These are phyloP conservation scores for Lactarius hatsudake DNA, from an alignment of 768 basidiomycete species.

Conservation along the genomic window DNA sequence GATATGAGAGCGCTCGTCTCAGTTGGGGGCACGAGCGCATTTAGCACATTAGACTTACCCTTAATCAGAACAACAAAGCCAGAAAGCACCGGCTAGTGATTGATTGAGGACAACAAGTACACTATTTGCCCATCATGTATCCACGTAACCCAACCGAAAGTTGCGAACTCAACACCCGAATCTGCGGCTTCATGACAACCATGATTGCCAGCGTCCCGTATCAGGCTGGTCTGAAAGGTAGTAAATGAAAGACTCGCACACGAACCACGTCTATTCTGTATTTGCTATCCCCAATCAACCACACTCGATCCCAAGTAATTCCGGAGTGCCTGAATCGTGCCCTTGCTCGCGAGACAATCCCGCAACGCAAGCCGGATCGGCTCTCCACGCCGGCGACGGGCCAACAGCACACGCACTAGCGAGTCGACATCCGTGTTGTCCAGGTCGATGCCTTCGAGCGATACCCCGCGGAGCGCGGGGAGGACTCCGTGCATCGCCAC, in stretches of 20 bases:
- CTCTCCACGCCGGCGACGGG: slow-evolving; percentile 6
- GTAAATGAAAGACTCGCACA: background rate
- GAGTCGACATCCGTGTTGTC: background rate
- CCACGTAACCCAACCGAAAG: too few species aligned
- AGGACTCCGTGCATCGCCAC: slow-evolving; percentile 1
- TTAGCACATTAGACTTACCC: too few species aligned
- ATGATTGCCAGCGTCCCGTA: background rate
- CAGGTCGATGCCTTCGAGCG: background rate
- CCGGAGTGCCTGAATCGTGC: slow-evolving; percentile 1
- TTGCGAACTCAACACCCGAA: too few species aligned
- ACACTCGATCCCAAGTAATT: slow-evolving; percentile 4
- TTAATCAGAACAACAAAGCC: background rate
- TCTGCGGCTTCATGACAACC: background rate
- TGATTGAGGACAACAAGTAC: background rate
- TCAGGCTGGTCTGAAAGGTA: background rate
- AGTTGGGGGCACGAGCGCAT: background rate
- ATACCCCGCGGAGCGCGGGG: slow-evolving; percentile 4
- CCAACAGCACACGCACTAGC: slow-evolving; percentile 3
- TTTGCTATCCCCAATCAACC: slow-evolving; percentile 6
- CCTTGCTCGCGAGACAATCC: slow-evolving; percentile 1
- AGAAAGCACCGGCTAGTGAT: background rate
- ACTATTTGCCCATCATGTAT: too few species aligned
- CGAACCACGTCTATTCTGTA: background rate
- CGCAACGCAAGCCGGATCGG: slow-evolving; percentile 4
- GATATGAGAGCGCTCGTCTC: background rate